A percentile compares a stretch with the other conserved stretches of the same genome.
phyloP scores from a whole-genome alignment of 1,284 basidiomycete species.

The Trametes pubescens region DNA sequence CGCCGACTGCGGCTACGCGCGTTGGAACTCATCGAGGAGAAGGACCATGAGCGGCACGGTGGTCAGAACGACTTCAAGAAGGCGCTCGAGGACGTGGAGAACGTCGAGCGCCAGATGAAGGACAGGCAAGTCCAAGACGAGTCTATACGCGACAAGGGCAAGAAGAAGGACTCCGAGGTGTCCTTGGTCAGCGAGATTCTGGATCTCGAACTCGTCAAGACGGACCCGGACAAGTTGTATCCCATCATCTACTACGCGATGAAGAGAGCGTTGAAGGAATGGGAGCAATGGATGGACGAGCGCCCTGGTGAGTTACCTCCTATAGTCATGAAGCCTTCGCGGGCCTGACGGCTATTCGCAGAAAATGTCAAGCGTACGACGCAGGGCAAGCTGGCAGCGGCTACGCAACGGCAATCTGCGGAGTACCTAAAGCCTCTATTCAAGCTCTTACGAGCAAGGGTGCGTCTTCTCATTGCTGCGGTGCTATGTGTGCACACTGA shows the following conservation, averaged over 20 bases:
- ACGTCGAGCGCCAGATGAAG: constrained; percentile 76
- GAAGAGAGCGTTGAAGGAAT: constrained; percentile 93
- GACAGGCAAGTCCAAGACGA: constrained; percentile 54
- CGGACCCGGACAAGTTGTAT: constrained; percentile 95
- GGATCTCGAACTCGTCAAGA: constrained; percentile 86
- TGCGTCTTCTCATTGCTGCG: constrained; percentile 50
- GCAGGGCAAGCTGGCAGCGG: constrained; percentile 94
- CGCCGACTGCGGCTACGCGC: constrained; percentile 89
- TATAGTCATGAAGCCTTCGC: constrained; percentile 1
- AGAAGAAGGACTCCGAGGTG: constrained; percentile 71
- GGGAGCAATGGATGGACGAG: constrained; percentile 94
- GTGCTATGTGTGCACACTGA: constrained; percentile 9
- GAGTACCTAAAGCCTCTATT: constrained; percentile 98
- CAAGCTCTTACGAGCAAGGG: constrained; percentile 86
- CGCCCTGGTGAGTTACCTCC: constrained; percentile 72
- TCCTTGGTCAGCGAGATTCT: constrained; percentile 60
- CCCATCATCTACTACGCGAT: constrained; percentile 97
- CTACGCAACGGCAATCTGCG: constrained; percentile 94
- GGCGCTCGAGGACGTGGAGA: constrained; percentile 92
- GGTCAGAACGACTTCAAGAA: constrained; percentile 96
- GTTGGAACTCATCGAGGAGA: constrained; percentile 93
- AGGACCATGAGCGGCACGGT: constrained; percentile 76
- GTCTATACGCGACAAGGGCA: constrained; percentile 54
- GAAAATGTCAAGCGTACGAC: constrained; percentile 85
- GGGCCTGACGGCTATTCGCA: constrained; percentile 37